These are phyloP conservation scores for Lecanosticta acicola DNA, from an alignment of 2,329 filamentous ascomycete species.

Conservation along the genomic window DNA sequence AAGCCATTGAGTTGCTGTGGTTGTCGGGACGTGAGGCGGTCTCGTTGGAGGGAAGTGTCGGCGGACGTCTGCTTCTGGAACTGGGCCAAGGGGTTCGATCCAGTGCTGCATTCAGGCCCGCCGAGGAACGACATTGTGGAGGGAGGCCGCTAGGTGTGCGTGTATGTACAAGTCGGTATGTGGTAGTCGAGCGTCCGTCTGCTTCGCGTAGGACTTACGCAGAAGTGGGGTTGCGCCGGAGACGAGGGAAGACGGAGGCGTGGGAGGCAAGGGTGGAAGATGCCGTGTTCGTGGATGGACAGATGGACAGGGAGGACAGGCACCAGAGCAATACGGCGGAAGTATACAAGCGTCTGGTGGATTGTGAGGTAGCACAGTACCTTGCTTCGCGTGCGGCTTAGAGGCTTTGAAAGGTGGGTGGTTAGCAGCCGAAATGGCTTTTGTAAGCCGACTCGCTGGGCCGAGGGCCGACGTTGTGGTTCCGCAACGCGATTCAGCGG, in stretches of 20 bases:
- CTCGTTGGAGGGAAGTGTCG: conserved; percentile 90
- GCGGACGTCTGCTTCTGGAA: conserved; percentile 96
- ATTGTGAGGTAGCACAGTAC: too few relatives aligned
- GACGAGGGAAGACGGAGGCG: not conserved
- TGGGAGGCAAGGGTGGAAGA: too few relatives aligned
- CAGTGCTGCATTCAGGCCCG: conserved; percentile 93
- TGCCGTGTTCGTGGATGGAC: not conserved
- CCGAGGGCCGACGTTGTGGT: not conserved
- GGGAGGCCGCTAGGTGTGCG: not conserved
- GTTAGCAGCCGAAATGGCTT: too few relatives aligned
- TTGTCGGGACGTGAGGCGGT: conserved; percentile 55
- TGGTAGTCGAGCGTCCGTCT: not conserved
- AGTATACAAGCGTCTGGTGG: too few relatives aligned
- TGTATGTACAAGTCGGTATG: not conserved
- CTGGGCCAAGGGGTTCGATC: conserved; percentile 91
- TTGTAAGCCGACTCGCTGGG: not conserved
- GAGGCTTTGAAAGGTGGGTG: too few relatives aligned
- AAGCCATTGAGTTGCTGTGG: conserved; percentile 29
- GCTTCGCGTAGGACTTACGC: not conserved
- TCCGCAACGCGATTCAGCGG: too few relatives aligned
- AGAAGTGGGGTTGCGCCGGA: not conserved
- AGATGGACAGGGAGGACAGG: not conserved
- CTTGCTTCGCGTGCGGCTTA: too few relatives aligned
- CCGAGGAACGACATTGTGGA: conserved; percentile 82
- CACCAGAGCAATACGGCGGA: not conserved